phyloP scores from a whole-genome alignment of 371 early-diverging fungal genomes.

The Choanephora cucurbitarum region DNA sequence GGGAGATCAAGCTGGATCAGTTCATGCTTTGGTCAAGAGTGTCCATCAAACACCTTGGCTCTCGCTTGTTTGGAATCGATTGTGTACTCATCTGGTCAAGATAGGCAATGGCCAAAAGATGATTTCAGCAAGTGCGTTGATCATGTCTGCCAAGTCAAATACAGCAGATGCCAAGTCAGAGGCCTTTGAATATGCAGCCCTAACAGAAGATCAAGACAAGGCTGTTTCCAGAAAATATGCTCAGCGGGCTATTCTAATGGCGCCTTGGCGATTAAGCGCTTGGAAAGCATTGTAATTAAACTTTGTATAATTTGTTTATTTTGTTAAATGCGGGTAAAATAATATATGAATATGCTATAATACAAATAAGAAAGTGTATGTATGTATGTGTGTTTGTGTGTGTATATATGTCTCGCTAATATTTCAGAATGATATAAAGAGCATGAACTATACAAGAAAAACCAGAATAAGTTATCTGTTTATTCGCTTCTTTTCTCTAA shows the following conservation, averaged over 20 bases:
- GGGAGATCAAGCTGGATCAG: constrained; percentile 29
- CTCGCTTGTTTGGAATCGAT: constrained; percentile 36
- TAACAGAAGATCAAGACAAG: constrained; percentile 12
- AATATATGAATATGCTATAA: too few species aligned
- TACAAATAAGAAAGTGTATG: too few species aligned
- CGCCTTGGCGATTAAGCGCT: constrained; percentile 55
- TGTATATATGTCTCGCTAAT: too few species aligned
- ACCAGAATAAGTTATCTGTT: too few species aligned
- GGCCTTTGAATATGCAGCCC: constrained; percentile 45
- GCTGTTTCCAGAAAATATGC: constrained; percentile 34
- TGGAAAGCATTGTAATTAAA: constrained; percentile 37
- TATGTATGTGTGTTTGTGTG: too few species aligned
- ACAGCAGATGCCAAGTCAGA: constrained; percentile 39
- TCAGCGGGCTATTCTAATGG: constrained; percentile 53
- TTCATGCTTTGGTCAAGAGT: constrained; percentile 34
- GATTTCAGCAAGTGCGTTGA: constrained; percentile 34
- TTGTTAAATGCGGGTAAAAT: too few species aligned
- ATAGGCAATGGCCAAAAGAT: constrained; percentile 10
- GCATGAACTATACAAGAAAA: too few species aligned
- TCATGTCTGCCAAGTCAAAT: constrained; percentile 20
- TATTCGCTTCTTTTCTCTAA: too few species aligned
- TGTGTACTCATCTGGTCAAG: constrained; percentile 31
- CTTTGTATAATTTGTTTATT: too few species aligned
- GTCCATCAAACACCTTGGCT: constrained; percentile 47
- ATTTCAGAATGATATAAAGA: constrained; percentile 37